Evolutionary conservation across 352 stramenopile species (phyloP), one percentile per base, ranked within the genome.

Genomic region (Phytophthora agathidicida): DNA sequence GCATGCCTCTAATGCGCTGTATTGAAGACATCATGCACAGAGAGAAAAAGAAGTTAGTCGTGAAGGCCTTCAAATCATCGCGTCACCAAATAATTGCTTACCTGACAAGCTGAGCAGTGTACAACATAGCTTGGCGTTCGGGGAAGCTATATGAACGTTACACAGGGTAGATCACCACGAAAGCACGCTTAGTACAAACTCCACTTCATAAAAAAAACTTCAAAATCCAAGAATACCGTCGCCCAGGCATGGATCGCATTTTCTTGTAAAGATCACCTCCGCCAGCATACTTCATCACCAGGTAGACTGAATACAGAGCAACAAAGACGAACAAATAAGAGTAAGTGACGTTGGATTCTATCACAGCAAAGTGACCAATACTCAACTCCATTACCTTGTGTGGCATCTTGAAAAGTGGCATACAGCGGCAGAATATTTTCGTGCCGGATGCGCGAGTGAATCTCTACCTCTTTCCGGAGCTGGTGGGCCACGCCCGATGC

Each of bases 371-470:
- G 17, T 24, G 27, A 7, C 8, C 9, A 47, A 32, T 19, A 14
- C 19, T 50, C 7, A 38, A 19, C 37, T 26, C 24, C 23, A 26
- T 27, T 41, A 86, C 76, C 76, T 56, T 80, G 79, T 7, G 68
- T 87, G 31, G 81, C 67, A 64, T 94, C 86, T 54, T 95, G 84
- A 58, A 95, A 95, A 5, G 78, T 91, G 11, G 82, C 87, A 61
- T 94, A 93, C 17, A 98, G 65, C 10, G 77, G 80, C 27, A 98
- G 53, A 31, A 97, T 96, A 61, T 96, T 89, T 43, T 80, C 65
- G 60, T 98, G 89, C 8, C 80, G 76, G 51, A 98, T 94, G 4
- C 85, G 83, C 22, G 80, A 94, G 53, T 98, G 92, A 54, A 98
- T 94, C 55, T 97, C 90, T 14, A 97, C 88, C 66, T 98, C 92